These are phyloP conservation scores for Pascua guehoae DNA, from an alignment of 1,284 basidiomycete genomes.

Conservation along the genomic window DNA sequence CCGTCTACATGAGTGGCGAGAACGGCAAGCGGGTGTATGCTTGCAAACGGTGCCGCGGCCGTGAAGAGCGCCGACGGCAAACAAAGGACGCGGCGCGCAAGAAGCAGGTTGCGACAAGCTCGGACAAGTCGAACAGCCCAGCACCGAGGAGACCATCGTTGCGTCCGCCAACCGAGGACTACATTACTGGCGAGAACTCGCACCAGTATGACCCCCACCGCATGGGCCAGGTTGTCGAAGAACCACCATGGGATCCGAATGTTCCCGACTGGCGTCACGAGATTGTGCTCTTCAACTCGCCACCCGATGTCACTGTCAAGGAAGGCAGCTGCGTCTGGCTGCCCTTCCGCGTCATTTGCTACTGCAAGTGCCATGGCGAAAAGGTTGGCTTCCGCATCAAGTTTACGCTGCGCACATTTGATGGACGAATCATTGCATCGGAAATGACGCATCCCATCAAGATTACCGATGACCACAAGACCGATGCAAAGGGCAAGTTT, in stretches of 20 bases:
- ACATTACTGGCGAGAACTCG: slow-evolving; percentile 39
- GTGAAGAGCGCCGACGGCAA: slow-evolving; percentile 61
- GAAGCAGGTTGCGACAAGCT: slow-evolving; percentile 30
- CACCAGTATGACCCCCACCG: slow-evolving; percentile 40
- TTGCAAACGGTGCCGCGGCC: slow-evolving; percentile 75
- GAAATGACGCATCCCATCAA: slow-evolving; percentile 89
- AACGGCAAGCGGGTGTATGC: slow-evolving; percentile 59
- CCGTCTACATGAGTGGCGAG: slow-evolving; percentile 44
- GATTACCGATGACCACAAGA: slow-evolving; percentile 99
- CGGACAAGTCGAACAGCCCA: slow-evolving; percentile 23
- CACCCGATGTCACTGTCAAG: slow-evolving; percentile 84
- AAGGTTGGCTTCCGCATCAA: slow-evolving; percentile 92
- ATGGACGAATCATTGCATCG: slow-evolving; percentile 74
- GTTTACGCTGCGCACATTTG: slow-evolving; percentile 79
- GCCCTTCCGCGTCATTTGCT: slow-evolving; percentile 95
- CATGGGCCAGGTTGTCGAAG: slow-evolving; percentile 39
- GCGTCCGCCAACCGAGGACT: slow-evolving; percentile 30
- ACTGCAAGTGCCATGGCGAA: slow-evolving; percentile 97
- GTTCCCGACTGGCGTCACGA: slow-evolving; percentile 52
- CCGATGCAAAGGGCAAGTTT: slow-evolving; percentile 52
- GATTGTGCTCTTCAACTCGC: slow-evolving; percentile 94
- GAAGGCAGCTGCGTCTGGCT: slow-evolving; percentile 76
- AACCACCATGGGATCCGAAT: slow-evolving; percentile 41
- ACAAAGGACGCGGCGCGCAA: slow-evolving; percentile 42
- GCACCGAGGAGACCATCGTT: slow-evolving; percentile 13